Evolutionary conservation across 2,329 filamentous ascomycete species (phyloP).

Genomic region (Fusarium sp.): DNA sequence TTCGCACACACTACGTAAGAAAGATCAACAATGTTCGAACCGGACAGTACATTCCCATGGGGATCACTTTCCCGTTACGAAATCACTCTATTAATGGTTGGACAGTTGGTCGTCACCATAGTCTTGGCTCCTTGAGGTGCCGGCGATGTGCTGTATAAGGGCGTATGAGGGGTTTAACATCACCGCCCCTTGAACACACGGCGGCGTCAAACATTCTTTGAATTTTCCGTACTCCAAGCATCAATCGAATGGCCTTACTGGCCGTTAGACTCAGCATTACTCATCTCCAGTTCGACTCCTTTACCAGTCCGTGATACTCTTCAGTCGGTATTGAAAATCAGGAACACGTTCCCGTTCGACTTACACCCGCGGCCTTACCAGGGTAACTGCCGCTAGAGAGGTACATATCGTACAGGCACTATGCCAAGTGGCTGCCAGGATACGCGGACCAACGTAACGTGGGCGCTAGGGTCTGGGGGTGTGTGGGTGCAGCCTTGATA

Average conservation of each 20-base stretch:
- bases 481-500: constrained; percentile 8
- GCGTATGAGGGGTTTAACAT: constrained; percentile 35
- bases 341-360: constrained; percentile 21
- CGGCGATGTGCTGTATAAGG: constrained; percentile 26
- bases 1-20: neutral
- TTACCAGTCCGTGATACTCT: neutral
- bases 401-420: too few species aligned
- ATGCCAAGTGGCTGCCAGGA: constrained; percentile 37
- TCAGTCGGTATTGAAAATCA: constrained; percentile 9
- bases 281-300: neutral
- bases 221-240: too few species aligned
- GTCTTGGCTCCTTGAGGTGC: constrained; percentile 39
- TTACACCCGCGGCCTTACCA: constrained; percentile 29
- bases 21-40: constrained; percentile 42
- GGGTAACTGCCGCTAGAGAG: constrained; percentile 38
- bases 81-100: constrained; percentile 16
- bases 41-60: constrained; percentile 28
- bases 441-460: constrained; percentile 46
- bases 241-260: neutral
- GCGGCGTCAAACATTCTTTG: constrained; percentile 6
- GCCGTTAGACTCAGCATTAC: neutral
- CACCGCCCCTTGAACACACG: constrained; percentile 32
- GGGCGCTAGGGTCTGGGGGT: constrained; percentile 35
- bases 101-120: constrained; percentile 13
- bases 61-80: constrained; percentile 29